These are phyloP conservation scores for Lodderomyces parapsilosis DNA, from an alignment of 1,139 yeast genomes.

Conservation along the genomic window DNA sequence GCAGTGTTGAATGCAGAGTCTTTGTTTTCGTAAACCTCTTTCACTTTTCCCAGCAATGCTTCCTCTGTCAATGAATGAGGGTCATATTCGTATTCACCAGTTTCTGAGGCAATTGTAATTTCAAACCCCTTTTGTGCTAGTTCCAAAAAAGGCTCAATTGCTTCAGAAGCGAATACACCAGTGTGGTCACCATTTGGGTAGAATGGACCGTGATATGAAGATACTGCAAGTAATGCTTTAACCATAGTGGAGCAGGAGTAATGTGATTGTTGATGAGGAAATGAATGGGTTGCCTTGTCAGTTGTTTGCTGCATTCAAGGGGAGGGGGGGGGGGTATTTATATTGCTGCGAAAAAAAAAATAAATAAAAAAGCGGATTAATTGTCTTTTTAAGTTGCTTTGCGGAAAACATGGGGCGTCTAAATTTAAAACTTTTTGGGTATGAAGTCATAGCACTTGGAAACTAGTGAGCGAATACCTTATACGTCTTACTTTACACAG, in stretches of 20 bases:
- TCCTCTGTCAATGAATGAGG: constrained; percentile 46
- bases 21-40: constrained; percentile 33
- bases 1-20: constrained; percentile 37
- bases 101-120: constrained; percentile 57
- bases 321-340: background rate
- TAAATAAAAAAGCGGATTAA: background rate
- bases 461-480: background rate
- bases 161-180: constrained; percentile 58
- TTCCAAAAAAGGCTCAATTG: constrained; percentile 53
- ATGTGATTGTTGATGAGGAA: background rate
- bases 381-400: background rate
- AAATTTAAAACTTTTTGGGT: background rate
- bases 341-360: too few species aligned
- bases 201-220: constrained; percentile 50
- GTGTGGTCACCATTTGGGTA: constrained; percentile 56
- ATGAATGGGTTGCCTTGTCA: too few species aligned
- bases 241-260: constrained; percentile 9
- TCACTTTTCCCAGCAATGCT: constrained; percentile 46
- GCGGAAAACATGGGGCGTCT: background rate
- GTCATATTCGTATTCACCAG: constrained; percentile 54
- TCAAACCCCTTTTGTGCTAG: constrained; percentile 48
- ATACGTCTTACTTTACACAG: too few species aligned
- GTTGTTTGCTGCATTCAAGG: too few species aligned
- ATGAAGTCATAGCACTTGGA: background rate
- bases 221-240: constrained; percentile 51